Base-by-base conservation (phyloP, 2,329 filamentous ascomycete species). In the Talaromyces atroroseus region DNA sequence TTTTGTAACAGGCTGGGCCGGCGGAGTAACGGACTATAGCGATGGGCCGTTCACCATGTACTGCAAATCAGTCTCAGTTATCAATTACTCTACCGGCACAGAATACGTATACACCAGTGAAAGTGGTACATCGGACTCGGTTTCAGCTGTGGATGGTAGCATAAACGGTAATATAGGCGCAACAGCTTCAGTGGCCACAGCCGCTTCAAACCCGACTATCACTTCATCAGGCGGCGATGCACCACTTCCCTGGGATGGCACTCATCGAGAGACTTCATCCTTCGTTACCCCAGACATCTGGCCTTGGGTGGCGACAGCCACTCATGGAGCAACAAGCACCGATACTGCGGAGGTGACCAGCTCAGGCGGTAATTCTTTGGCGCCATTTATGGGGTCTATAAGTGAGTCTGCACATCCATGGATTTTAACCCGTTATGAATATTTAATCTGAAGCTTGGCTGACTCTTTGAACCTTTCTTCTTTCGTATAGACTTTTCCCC, bases 51-150 rank as follows among this genome's bases (percentile, higher is more conserved):
- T 88, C 76, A 84, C 80, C 61, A 97, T 97, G 92, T 76, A 82
- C 54, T 86, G 97, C 68, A 82, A 87, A 72, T 88, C 82, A 29
- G 74, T 96, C 63, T 78, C 81, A 54, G 83, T 96, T 44, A 86
- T 86, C 52, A 94, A 99, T 76, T 99, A 97, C 77, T 96, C 92
- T 21, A 96, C 92, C 1, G 94, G 94, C 54, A 86, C 82, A 18
- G 78, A 87, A 61, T 99, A 99, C 78, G 79, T 77, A 57, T 99
- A 97, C 76, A 82, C 82, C 62, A 89, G 94, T 70, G 82, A 80
- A 38, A 86, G 82, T 49, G 94, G 94, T 49, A 82, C 79, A 21
- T 96, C 90, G 89, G 68, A 83, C 62, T 92, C 89, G 49, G 97
- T 99, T 71, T 74, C 82, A 64, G 85, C 92, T 53, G 81, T 87